Evolutionary conservation across 148 eudicot genomes (phyloP).

Genomic region (Nyssa sinensis): DNA sequence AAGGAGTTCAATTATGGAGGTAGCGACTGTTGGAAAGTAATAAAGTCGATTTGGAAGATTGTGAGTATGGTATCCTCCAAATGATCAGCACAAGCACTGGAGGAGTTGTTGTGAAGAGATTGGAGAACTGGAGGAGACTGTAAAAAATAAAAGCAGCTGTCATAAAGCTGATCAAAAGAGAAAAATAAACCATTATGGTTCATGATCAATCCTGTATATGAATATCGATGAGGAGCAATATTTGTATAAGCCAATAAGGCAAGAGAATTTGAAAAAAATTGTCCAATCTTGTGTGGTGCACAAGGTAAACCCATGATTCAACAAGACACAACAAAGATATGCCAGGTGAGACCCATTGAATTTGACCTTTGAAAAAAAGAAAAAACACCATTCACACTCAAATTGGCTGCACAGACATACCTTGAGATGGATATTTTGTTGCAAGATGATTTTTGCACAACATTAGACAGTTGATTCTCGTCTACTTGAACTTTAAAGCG

Average conservation of each 20-base stretch:
- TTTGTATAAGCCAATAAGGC: not conserved
- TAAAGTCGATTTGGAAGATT: too few relatives aligned
- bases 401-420: constrained; percentile 11
- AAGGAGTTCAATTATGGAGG: too few relatives aligned
- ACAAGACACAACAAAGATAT: not conserved
- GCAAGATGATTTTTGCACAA: constrained; percentile 11
- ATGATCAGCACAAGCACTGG: too few relatives aligned
- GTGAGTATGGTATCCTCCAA: too few relatives aligned
- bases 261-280: constrained; percentile 5
- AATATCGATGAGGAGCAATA: constrained; percentile 1
- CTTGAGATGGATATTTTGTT: constrained; percentile 12
- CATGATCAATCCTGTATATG: not conserved
- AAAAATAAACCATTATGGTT: not conserved
- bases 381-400: too few relatives aligned
- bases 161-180: constrained; percentile 8
- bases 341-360: not conserved
- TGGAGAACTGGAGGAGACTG: too few relatives aligned
- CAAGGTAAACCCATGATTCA: not conserved
- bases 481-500: constrained; percentile 36
- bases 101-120: too few relatives aligned
- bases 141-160: constrained; percentile 8
- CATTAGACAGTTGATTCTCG: constrained; percentile 16
- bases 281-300: not conserved
- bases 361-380: not conserved
- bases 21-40: too few relatives aligned